Conservation (phyloP, 345 rosid species). For the Euphorbia pulcherrima region DNA sequence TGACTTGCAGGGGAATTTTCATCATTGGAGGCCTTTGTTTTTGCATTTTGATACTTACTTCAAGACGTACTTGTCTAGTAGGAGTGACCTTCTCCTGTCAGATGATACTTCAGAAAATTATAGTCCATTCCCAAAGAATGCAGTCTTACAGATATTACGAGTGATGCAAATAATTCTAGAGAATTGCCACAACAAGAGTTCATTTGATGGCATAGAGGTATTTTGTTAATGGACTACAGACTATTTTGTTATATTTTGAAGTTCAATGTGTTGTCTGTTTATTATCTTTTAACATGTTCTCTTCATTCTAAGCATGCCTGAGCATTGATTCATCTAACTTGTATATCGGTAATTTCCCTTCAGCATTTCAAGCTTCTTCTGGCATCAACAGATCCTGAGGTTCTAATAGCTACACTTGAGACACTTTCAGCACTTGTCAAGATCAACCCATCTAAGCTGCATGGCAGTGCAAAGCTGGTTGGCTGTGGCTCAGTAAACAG, state of each 20-base stretch:
- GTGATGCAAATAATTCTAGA: slow-evolving; percentile 87
- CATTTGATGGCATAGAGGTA: slow-evolving; percentile 96
- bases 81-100: slow-evolving; percentile 78
- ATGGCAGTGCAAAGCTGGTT: slow-evolving; percentile 75
- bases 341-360: slow-evolving; percentile 8
- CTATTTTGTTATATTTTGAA: background rate
- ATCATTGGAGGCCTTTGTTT: slow-evolving; percentile 96
- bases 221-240: slow-evolving; percentile 5
- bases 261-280: background rate
- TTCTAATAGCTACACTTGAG: slow-evolving; percentile 82
- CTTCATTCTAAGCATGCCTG: background rate
- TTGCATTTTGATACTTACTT: slow-evolving; percentile 88
- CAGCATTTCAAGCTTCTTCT: slow-evolving; percentile 95
- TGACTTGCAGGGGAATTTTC: slow-evolving; percentile 76
- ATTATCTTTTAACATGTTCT: slow-evolving; percentile 2
- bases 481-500: slow-evolving; percentile 84
- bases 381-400: slow-evolving; percentile 91
- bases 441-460: slow-evolving; percentile 82
- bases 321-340: slow-evolving; percentile 12
- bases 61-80: slow-evolving; percentile 69
- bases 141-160: slow-evolving; percentile 78
- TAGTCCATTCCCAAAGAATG: slow-evolving; percentile 69
- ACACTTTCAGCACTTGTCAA: slow-evolving; percentile 83
- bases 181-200: slow-evolving; percentile 83
- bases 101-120: slow-evolving; percentile 68